Base-by-base conservation (phyloP, 257 asterid species). In the Lithospermum erythrorhizon region DNA sequence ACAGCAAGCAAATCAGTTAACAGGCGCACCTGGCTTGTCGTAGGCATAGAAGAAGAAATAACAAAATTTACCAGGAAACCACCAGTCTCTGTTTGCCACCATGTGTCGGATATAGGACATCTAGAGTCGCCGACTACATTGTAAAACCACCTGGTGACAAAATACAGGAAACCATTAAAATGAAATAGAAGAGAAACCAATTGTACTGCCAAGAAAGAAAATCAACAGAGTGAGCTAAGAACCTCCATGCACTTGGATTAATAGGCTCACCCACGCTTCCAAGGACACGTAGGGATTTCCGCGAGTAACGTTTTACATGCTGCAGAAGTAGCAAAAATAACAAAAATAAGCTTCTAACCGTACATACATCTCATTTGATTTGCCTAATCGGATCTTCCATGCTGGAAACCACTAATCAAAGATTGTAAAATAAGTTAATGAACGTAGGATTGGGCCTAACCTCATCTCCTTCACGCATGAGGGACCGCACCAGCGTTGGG, bases 71-170 rank as follows among this genome's bases (percentile, higher is more conserved):
- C 98, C 98, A 90, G 76, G 82, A 90, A 82, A 66, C 98, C 98
- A 54, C 98, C 98, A n/a, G 96, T 90, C 74, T 90, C 98, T 37
- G 96, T 90, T 77, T 90, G 98, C 98, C 98, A 90, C 98, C 98
- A 90, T 61, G 98, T 90, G 73, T 90, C 98, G 59, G 98, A 90
- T 76, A 90, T 85, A 67, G 95, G 98, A 76, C 98, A 90, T 78
- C 93, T 81, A 37, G 98, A 74, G 69, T 85, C 88, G 65, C 98
- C 98, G 65, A 87, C 85, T 74, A 79, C 73, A 75, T 90, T 90
- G 81, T 70, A 90, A 81, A 83, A 90, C 98, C 98, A 90, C 87
- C 98, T 90, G 80, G 65, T 51, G 49, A 62, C 65, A 71, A 60
- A 47, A 62, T 53, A 72, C 30, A 49, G 63, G 65, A 52, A 70